Base-by-base conservation (phyloP, 1,139 yeast species). In the Zygosaccharomyces sapae region DNA sequence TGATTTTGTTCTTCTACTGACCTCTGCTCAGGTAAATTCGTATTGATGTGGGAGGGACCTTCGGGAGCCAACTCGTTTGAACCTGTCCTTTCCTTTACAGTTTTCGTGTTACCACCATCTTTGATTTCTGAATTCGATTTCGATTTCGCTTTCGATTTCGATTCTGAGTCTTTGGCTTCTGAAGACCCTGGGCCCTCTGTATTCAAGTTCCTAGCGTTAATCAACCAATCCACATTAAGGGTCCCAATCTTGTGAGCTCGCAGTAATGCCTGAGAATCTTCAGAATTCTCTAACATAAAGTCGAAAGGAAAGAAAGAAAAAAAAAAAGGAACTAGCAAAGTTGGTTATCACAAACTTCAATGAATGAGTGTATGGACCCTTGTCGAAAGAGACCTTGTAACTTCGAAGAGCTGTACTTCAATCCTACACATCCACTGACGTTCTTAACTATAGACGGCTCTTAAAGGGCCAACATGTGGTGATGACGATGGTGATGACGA, bases 181-280 rank as follows among this genome's bases (percentile, higher is more conserved):
- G 25, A 20, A 10, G 34, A 10, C 9, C n/a, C 16, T 6, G 46
- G 39, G 4, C 39, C 25, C 7, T 36, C 31, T 8, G 45, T 37
- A 20, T 45, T 45, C 36, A 44, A 20, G 27, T 46, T 46, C 37
- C 48, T 45, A 25, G 52, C 50, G 16, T 52, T 46, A 4, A 49
- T 36, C 44, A 51, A 27, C 54, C 54, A 51, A 35, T 47, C 52
- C 9, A 51, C 50, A 29, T 51, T 49, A 38, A 51, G 33, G 3
- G 35, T 30, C n/a, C 45, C 48, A 12, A 46, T 41, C 39, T 46
- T 36, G 33, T 46, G 45, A 43, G 46, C 47, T 33, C 52, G 51
- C 18, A 58, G 43, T 31, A 53, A 38, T 22, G 47, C 51, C 34
- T 55, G 50, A 19, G 58, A 46, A 40, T 52, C 50, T 27, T 49